Percentiles rank a stretch among this genome's conserved stretches.
These are phyloP conservation scores for Fusarium falciforme DNA, from an alignment of 2,329 filamentous ascomycete species.

Conservation along the genomic window DNA sequence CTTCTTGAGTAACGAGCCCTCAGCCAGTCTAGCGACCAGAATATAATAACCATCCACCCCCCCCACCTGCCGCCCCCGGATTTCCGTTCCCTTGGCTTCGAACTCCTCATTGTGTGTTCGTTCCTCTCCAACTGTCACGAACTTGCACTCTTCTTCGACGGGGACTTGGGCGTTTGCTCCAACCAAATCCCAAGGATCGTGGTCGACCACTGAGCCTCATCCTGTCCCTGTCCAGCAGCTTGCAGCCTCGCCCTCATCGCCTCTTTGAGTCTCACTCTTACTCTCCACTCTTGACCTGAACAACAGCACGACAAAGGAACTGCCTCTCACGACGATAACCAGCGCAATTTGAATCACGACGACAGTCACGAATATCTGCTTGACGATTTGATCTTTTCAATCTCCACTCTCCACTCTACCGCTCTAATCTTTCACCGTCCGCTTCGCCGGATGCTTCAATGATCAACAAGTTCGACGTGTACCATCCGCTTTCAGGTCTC, in stretches of 20 bases:
- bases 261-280: constrained; percentile 17
- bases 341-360: constrained; percentile 8
- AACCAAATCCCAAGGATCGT: constrained; percentile 35
- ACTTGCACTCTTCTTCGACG: constrained; percentile 21
- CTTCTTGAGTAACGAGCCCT: constrained; percentile 32
- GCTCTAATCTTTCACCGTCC: constrained; percentile 14
- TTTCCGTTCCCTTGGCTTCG: constrained; percentile 45
- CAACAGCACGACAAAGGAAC: constrained; percentile 20
- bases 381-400: constrained; percentile 15
- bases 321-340: constrained; percentile 7
- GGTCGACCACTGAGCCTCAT: constrained; percentile 36
- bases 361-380: constrained; percentile 17
- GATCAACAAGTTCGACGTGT: constrained; percentile 19
- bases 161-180: constrained; percentile 33
- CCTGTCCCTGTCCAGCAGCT: constrained; percentile 18
- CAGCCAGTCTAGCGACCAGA: constrained; percentile 37
- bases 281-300: constrained; percentile 26
- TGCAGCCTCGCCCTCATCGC: constrained; percentile 12
- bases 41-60: constrained; percentile 49
- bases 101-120: constrained; percentile 35
- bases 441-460: constrained; percentile 31
- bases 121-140: constrained; percentile 28
- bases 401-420: constrained; percentile 41
- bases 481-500: constrained; percentile 6
- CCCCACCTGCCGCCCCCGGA: constrained; percentile 47